Evolutionary conservation across 176 grass and related monocot species (phyloP).

Genomic region (Avena insularis): DNA sequence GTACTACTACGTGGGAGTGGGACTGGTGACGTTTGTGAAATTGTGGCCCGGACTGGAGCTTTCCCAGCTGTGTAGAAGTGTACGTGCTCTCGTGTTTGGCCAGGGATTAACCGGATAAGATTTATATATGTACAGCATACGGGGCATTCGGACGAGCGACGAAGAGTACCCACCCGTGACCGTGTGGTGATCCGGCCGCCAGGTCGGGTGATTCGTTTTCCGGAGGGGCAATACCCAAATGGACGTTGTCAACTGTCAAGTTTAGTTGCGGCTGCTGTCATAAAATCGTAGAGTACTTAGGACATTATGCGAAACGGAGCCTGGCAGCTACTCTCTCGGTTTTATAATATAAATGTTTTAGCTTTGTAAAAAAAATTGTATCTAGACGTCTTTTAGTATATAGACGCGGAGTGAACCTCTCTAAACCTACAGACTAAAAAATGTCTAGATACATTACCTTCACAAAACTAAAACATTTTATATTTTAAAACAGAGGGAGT

Average conservation of each 20-base stretch:
- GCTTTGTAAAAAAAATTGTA: too few species aligned
- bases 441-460: too few species aligned
- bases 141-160: background rate
- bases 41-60: background rate
- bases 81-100: background rate
- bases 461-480: too few species aligned
- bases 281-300: too few species aligned
- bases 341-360: too few species aligned
- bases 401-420: too few species aligned
- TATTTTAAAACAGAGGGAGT: too few species aligned
- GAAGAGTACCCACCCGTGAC: background rate
- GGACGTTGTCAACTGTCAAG: background rate
- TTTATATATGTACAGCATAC: background rate
- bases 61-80: background rate
- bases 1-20: background rate
- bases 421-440: too few species aligned
- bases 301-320: too few species aligned
- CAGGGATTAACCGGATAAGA: constrained; percentile 11
- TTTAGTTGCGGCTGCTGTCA: background rate
- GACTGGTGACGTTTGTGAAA: background rate
- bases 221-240: background rate
- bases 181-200: background rate
- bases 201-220: background rate
- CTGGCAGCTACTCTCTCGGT: too few species aligned
- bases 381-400: too few species aligned